These are phyloP conservation scores for Pseudogymnoascus sp. DNA, from an alignment of 2,329 filamentous ascomycete species.

Conservation along the genomic window DNA sequence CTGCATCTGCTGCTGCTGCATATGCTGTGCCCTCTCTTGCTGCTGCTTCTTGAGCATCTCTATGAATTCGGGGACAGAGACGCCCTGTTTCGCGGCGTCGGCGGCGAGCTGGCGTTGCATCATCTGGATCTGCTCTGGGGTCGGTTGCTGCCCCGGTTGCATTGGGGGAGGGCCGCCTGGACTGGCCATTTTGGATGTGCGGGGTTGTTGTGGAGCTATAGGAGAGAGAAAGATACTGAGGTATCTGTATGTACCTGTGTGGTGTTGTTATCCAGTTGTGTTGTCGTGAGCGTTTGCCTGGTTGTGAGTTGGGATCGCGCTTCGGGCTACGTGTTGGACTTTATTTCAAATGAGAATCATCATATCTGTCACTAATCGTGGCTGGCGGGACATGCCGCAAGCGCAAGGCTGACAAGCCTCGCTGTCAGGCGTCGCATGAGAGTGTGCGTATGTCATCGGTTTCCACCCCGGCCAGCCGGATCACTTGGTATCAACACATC, in stretches of 20 bases:
- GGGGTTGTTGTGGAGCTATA: slow-evolving; percentile 11
- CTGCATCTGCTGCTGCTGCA: slow-evolving; percentile 28
- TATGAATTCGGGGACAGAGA: slow-evolving; percentile 79
- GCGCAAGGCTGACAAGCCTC: not conserved
- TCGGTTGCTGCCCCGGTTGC: slow-evolving; percentile 41
- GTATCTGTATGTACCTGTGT: not conserved
- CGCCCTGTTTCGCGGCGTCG: slow-evolving; percentile 75
- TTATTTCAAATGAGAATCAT: not conserved
- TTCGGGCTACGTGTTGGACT: not conserved
- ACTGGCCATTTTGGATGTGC: slow-evolving; percentile 17
- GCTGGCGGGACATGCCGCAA: not conserved
- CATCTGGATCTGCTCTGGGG: slow-evolving; percentile 73
- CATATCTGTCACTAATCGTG: slow-evolving; percentile 2
- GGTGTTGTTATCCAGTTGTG: not conserved
- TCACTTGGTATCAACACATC: not conserved
- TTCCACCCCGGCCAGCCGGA: not conserved
- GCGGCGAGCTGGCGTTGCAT: slow-evolving; percentile 77
- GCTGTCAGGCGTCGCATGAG: not conserved
- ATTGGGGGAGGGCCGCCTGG: slow-evolving; percentile 16
- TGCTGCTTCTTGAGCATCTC: slow-evolving; percentile 46
- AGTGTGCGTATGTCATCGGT: not conserved
- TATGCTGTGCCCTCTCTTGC: slow-evolving; percentile 27
- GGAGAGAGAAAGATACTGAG: not conserved
- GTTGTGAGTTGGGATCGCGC: not conserved
- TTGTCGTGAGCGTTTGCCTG: not conserved